Evolutionary conservation across 2,329 filamentous ascomycete genomes (phyloP).

Genomic region (Aureobasidium leucospermi): DNA sequence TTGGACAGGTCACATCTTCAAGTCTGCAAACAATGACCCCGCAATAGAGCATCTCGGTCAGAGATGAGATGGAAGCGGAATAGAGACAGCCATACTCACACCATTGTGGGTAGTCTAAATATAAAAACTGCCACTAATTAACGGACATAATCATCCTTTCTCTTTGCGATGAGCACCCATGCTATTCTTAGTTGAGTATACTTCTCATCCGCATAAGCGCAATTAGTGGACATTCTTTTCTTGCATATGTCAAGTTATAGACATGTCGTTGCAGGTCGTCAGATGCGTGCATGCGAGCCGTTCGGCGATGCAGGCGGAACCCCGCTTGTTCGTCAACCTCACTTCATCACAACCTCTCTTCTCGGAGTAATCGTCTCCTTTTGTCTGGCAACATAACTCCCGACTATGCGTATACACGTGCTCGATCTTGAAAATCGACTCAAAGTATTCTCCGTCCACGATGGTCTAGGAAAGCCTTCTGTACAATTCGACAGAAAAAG

Average conservation of each 20-base stretch:
- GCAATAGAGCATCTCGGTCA: neutral
- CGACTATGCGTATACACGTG: neutral
- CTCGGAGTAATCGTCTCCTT: neutral
- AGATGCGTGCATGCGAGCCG: neutral
- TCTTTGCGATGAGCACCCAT: neutral
- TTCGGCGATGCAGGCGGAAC: neutral
- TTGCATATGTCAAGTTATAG: neutral
- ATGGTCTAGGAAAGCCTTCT: neutral
- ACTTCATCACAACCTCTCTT: neutral
- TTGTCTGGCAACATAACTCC: neutral
- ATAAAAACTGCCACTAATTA: constrained; percentile 10
- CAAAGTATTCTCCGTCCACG: neutral
- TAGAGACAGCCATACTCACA: neutral
- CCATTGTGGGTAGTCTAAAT: neutral
- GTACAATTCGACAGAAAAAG: neutral
- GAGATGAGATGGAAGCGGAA: neutral
- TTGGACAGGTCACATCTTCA: neutral
- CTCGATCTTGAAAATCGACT: neutral
- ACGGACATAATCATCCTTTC: neutral
- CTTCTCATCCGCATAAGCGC: constrained; percentile 4
- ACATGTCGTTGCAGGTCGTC: neutral
- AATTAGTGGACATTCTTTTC: constrained; percentile 6
- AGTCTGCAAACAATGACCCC: neutral
- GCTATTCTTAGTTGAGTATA: constrained; percentile 2
- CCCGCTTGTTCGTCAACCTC: constrained; percentile 5